phyloP scores from a whole-genome alignment of 2,329 filamentous ascomycete species.

The Arthrobotrys conoides region DNA sequence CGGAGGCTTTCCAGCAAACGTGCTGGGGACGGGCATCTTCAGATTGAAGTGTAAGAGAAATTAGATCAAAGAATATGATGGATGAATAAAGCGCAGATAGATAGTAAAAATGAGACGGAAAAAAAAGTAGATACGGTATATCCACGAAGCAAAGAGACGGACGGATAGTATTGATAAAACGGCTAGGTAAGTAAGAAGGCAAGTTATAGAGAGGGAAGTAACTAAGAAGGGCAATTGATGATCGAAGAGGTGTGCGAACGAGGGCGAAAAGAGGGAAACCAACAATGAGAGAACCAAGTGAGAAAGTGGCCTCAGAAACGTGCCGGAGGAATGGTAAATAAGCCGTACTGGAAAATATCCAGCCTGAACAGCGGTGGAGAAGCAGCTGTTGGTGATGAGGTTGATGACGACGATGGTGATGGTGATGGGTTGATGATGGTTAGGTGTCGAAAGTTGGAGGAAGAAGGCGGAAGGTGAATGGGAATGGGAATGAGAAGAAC shows the following conservation, averaged over 20 bases:
- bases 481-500: slow-evolving; percentile 5
- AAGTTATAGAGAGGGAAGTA: slow-evolving; percentile 46
- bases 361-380: not conserved
- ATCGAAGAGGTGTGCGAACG: slow-evolving; percentile 44
- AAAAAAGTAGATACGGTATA: slow-evolving; percentile 44
- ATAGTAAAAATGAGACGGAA: slow-evolving; percentile 27
- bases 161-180: slow-evolving; percentile 21
- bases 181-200: slow-evolving; percentile 36
- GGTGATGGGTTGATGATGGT: slow-evolving; percentile 27
- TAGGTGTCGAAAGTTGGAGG: slow-evolving; percentile 25
- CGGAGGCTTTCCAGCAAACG: slow-evolving; percentile 41
- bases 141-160: slow-evolving; percentile 61
- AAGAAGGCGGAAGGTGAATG: slow-evolving; percentile 30
- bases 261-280: slow-evolving; percentile 53
- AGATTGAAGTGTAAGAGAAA: slow-evolving; percentile 29
- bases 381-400: slow-evolving; percentile 23
- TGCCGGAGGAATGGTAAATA: slow-evolving; percentile 16
- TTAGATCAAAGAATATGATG: slow-evolving; percentile 46
- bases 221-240: slow-evolving; percentile 56
- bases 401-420: slow-evolving; percentile 16
- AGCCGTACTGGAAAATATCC: slow-evolving; percentile 4
- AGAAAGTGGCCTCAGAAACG: slow-evolving; percentile 24
- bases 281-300: slow-evolving; percentile 54
- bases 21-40: slow-evolving; percentile 55
- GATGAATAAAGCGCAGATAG: slow-evolving; percentile 34